Conservation (phyloP, 176 grass and related monocot genomes). For the Triticum timopheevii region DNA sequence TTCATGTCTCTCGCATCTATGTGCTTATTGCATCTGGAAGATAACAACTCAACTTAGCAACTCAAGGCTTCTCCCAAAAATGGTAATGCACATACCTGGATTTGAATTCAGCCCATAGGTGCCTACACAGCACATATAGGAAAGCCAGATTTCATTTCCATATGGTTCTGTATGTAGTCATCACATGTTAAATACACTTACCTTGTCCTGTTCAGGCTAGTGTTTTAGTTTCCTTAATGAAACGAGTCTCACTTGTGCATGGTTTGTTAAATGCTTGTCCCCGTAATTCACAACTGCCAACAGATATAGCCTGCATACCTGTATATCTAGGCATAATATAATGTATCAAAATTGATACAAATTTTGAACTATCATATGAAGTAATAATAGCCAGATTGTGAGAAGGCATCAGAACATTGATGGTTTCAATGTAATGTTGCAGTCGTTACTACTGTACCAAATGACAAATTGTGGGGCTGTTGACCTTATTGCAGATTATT, state of each 20-base stretch:
- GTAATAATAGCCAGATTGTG: background rate
- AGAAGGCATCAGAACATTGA: background rate
- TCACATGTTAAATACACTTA: slow-evolving; percentile 1
- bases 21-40: background rate
- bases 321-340: background rate
- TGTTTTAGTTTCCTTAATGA: background rate
- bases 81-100: background rate
- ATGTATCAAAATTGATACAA: background rate
- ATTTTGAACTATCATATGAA: background rate
- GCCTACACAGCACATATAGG: background rate
- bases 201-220: background rate
- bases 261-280: background rate
- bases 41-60: background rate
- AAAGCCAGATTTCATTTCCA: background rate
- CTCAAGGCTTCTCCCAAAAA: background rate
- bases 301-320: background rate
- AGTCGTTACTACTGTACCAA: background rate
- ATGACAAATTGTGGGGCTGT: background rate
- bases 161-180: background rate
- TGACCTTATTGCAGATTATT: background rate
- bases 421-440: background rate
- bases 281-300: background rate
- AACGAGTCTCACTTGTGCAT: background rate
- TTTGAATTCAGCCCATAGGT: slow-evolving; percentile 1
- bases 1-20: background rate